A percentile compares a stretch with the other conserved stretches of the same genome.
phyloP scores from a whole-genome alignment of 1,284 basidiomycete genomes.

The Inonotus obliquus region DNA sequence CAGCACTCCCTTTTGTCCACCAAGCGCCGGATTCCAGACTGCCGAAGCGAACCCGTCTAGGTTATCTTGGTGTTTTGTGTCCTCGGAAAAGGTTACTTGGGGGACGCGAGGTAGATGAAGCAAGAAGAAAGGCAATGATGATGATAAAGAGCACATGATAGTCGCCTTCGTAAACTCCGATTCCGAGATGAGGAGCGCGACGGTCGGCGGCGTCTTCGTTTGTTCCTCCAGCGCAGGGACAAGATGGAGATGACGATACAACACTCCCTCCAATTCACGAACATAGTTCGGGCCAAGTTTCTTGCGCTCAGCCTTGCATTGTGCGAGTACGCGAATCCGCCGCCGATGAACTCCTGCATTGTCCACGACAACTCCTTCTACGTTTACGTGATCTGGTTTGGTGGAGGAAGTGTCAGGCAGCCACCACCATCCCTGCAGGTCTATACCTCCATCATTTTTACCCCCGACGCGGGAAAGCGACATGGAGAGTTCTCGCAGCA shows the following conservation, averaged over 20 bases:
- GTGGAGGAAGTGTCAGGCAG: slow-evolving; percentile 40
- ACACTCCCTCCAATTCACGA: slow-evolving; percentile 84
- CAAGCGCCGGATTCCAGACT: slow-evolving; percentile 63
- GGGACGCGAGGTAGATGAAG: slow-evolving; percentile 57
- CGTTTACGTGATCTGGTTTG: not conserved
- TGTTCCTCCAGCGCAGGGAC: slow-evolving; percentile 6
- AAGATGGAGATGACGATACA: slow-evolving; percentile 39
- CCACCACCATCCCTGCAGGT: slow-evolving; percentile 93
- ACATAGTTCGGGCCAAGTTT: slow-evolving; percentile 75
- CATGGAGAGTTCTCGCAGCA: slow-evolving; percentile 76
- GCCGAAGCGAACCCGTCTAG: slow-evolving; percentile 38
- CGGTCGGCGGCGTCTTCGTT: slow-evolving; percentile 33
- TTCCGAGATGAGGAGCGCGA: slow-evolving; percentile 73
- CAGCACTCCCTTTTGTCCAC: slow-evolving; percentile 46
- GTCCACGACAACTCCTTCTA: not conserved
- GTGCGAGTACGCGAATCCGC: slow-evolving; percentile 73
- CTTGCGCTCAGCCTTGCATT: slow-evolving; percentile 88
- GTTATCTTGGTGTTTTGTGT: not conserved
- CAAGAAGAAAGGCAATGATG: slow-evolving; percentile 70
- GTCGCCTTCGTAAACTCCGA: slow-evolving; percentile 71
- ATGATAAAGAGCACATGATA: slow-evolving; percentile 62
- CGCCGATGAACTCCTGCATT: slow-evolving; percentile 21
- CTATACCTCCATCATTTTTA: slow-evolving; percentile 79
- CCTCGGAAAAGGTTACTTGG: not conserved
- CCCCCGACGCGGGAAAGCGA: slow-evolving; percentile 74